These are phyloP conservation scores for Prunus mongolica DNA, from an alignment of 306 rosid genomes.

Conservation along the genomic window DNA sequence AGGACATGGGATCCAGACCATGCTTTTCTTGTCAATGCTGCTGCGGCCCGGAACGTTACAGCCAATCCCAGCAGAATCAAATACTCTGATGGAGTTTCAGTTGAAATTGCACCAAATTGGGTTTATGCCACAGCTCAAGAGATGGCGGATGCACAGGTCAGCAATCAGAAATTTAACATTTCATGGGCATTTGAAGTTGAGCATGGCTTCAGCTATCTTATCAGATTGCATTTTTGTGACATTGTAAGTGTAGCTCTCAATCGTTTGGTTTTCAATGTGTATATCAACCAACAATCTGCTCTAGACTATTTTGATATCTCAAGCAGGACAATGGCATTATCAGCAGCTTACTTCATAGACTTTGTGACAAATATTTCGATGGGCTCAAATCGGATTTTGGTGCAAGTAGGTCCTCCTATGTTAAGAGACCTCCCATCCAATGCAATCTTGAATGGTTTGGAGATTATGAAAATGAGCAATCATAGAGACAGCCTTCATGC, in stretches of 20 bases:
- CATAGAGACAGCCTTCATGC: constrained; percentile 20
- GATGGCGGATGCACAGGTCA: constrained; percentile 38
- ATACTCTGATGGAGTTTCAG: constrained; percentile 25
- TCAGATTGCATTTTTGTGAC: constrained; percentile 38
- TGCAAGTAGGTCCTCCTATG: constrained; percentile 35
- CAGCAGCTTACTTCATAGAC: constrained; percentile 30
- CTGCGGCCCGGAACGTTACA: constrained; percentile 21
- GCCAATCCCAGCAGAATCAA: constrained; percentile 21
- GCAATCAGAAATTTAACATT: constrained; percentile 33
- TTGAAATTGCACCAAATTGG: constrained; percentile 33
- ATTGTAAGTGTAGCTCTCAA: constrained; percentile 24
- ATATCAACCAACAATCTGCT: constrained; percentile 32
- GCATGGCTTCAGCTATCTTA: constrained; percentile 23
- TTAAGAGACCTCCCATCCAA: constrained; percentile 21
- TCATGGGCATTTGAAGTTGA: constrained; percentile 37
- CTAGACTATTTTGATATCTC: constrained; percentile 29
- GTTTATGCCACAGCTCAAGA: constrained; percentile 41
- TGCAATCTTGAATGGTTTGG: constrained; percentile 41
- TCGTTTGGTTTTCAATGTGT: constrained; percentile 37
- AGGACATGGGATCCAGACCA: constrained; percentile 36
- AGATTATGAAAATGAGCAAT: constrained; percentile 35
- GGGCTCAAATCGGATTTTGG: constrained; percentile 20
- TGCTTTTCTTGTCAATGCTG: constrained; percentile 30
- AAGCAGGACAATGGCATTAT: constrained; percentile 25
- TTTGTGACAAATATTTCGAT: constrained; percentile 20